These are phyloP conservation scores for Lentinula novae-zelandiae DNA, from an alignment of 1,284 basidiomycete species.

Conservation along the genomic window DNA sequence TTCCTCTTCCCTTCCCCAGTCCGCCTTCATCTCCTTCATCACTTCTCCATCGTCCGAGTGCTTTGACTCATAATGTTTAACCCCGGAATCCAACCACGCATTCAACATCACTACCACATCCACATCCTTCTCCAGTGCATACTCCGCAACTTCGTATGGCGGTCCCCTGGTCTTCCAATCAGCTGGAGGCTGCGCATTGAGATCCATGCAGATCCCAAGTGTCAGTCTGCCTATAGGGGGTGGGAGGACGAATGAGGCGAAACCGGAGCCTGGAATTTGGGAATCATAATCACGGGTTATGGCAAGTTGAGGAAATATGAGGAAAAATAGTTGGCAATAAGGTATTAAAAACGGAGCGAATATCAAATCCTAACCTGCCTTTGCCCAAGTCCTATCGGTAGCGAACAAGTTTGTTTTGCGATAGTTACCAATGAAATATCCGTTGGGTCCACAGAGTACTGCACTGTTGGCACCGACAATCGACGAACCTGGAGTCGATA, in stretches of 20 bases:
- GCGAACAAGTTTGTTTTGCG: slow-evolving; percentile 86
- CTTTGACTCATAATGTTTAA: not conserved
- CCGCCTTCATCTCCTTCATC: too few relatives aligned
- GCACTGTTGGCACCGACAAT: slow-evolving; percentile 78
- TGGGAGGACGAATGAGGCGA: slow-evolving; percentile 66
- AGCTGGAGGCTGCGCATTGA: slow-evolving; percentile 49
- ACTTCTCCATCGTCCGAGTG: too few relatives aligned
- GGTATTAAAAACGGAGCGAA: too few relatives aligned
- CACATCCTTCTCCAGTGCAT: slow-evolving; percentile 52
- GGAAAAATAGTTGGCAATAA: too few relatives aligned
- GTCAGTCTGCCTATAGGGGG: slow-evolving; percentile 48
- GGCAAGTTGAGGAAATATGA: too few relatives aligned
- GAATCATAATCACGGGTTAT: too few relatives aligned
- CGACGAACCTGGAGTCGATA: not conserved
- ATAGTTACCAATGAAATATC: slow-evolving; percentile 68
- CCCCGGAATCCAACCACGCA: slow-evolving; percentile 60
- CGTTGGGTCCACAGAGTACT: slow-evolving; percentile 63
- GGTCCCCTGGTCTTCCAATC: slow-evolving; percentile 39
- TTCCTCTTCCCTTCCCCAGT: slow-evolving; percentile 15
- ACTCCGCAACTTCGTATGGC: slow-evolving; percentile 79
- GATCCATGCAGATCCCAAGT: slow-evolving; percentile 85
- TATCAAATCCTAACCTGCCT: slow-evolving; percentile 47
- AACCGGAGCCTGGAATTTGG: slow-evolving; percentile 56
- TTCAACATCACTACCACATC: slow-evolving; percentile 74
- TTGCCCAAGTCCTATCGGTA: slow-evolving; percentile 84